A percentile compares a stretch with the other conserved stretches of the same genome.
phyloP scores from a whole-genome alignment of 371 early-diverging fungal genomes.

The Blakeslea trispora region DNA sequence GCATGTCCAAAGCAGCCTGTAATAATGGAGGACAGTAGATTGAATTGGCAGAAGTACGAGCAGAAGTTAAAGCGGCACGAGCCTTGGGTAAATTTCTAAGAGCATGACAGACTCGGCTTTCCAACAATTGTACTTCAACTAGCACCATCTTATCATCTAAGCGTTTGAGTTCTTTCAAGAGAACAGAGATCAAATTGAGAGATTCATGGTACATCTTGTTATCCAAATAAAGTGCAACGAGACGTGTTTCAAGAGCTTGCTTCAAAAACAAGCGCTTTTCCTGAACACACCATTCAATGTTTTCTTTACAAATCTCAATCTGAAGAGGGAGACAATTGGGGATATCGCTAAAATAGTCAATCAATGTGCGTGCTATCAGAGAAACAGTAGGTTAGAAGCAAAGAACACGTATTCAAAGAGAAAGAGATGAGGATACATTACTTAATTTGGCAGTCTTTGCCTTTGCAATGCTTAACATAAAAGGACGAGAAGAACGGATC shows the following conservation, averaged over 20 bases:
- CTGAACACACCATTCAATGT: constrained; percentile 87
- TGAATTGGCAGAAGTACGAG: constrained; percentile 95
- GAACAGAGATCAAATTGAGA: constrained; percentile 76
- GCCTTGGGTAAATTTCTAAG: constrained; percentile 93
- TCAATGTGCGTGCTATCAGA: constrained; percentile 73
- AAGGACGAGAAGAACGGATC: constrained; percentile 76
- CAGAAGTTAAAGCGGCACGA: constrained; percentile 95
- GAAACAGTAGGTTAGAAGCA: background rate
- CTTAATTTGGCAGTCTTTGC: constrained; percentile 97
- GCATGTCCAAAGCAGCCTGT: constrained; percentile 97
- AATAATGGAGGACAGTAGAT: constrained; percentile 98
- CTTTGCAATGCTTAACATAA: constrained; percentile 85
- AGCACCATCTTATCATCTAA: constrained; percentile 98
- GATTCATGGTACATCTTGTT: constrained; percentile 94
- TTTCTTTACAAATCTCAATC: constrained; percentile 90
- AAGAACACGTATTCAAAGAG: background rate
- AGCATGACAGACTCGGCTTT: constrained; percentile 94
- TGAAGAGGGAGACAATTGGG: constrained; percentile 87
- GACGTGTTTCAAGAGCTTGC: constrained; percentile 91
- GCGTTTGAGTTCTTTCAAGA: constrained; percentile 95
- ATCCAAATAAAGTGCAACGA: constrained; percentile 90
- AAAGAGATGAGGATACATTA: too few relatives aligned
- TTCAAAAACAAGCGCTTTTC: constrained; percentile 94
- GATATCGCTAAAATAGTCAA: constrained; percentile 89
- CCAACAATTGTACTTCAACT: constrained; percentile 95